Percentiles rank a stretch among this genome's conserved stretches.
Evolutionary conservation across 2,329 filamentous ascomycete species (phyloP).

Genomic region (Xylaria arbuscula): DNA sequence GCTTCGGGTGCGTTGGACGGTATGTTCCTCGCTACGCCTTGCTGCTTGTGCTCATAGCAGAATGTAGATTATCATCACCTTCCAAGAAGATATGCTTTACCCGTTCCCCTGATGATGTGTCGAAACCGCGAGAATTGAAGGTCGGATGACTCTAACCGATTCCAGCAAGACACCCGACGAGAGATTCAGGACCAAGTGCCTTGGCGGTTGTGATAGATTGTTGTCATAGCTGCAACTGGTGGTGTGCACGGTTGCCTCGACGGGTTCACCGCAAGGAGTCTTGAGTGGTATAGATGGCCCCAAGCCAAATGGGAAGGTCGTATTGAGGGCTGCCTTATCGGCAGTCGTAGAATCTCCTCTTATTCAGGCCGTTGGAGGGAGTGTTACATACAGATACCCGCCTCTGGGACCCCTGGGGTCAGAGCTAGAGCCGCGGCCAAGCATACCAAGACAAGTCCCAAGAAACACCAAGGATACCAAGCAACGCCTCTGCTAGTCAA

Average conservation of each 20-base stretch:
- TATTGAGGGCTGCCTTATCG: constrained; percentile 30
- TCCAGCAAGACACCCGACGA: constrained; percentile 28
- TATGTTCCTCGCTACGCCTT: background rate
- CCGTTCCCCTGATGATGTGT: constrained; percentile 16
- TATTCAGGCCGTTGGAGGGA: background rate
- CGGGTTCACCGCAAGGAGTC: background rate
- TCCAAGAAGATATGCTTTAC: constrained; percentile 34
- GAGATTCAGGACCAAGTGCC: background rate
- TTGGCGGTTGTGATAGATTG: constrained; percentile 1
- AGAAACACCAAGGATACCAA: constrained; percentile 34
- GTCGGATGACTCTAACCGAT: constrained; percentile 29
- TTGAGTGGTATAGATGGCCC: background rate
- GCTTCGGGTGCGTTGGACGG: background rate
- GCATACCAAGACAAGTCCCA: constrained; percentile 32
- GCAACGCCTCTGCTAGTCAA: constrained; percentile 15
- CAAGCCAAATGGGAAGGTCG: constrained; percentile 37
- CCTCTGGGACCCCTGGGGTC: background rate
- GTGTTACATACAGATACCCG: constrained; percentile 10
- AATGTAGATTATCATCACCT: constrained; percentile 25
- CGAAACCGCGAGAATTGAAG: constrained; percentile 9
- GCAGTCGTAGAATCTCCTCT: background rate
- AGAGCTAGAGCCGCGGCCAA: constrained; percentile 30
- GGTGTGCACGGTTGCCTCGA: constrained; percentile 14
- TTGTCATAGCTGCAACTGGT: constrained; percentile 1
- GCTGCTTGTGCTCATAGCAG: background rate